Evolutionary conservation across 1,139 yeast species (phyloP).

Genomic region (Ogataea hybrid): DNA sequence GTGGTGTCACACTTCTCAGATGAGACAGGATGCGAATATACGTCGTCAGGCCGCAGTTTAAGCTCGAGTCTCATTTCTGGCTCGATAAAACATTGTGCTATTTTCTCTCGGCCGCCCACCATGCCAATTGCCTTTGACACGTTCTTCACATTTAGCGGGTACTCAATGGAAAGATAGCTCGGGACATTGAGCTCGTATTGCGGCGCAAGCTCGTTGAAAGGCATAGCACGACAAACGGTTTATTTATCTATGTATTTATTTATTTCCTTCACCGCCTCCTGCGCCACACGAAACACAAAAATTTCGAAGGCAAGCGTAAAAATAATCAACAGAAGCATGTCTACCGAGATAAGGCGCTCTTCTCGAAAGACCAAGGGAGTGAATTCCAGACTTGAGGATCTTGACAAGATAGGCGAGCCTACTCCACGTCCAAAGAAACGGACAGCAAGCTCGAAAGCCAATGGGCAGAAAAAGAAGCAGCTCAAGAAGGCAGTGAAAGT

Average conservation of each 20-base stretch:
- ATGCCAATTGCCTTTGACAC: constrained; percentile 60
- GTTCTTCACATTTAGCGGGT: constrained; percentile 72
- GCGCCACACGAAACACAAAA: constrained; percentile 7
- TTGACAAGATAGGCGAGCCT: constrained; percentile 16
- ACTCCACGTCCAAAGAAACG: constrained; percentile 5
- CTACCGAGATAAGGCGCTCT: constrained; percentile 36
- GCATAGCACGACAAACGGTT: constrained; percentile 2
- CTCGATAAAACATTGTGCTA: constrained; percentile 38
- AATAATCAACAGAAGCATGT: constrained; percentile 12
- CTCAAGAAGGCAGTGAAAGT: constrained; percentile 3
- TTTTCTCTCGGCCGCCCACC: constrained; percentile 70
- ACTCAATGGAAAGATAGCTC: constrained; percentile 72
- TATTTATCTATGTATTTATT: background rate
- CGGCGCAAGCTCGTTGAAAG: constrained; percentile 37
- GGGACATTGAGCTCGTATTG: constrained; percentile 68
- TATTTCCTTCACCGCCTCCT: constrained; percentile 7
- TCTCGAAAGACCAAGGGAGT: constrained; percentile 43
- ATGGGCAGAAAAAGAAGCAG: constrained; percentile 3
- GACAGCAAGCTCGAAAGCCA: background rate
- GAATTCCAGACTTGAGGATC: constrained; percentile 35
- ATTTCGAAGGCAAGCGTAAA: constrained; percentile 8
- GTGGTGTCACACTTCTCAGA: constrained; percentile 42
- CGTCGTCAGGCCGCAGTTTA: constrained; percentile 59
- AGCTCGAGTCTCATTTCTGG: constrained; percentile 49
- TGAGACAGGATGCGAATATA: constrained; percentile 80